Evolutionary conservation across 2,329 filamentous ascomycete genomes (phyloP).

Genomic region (Xylaria sp.): DNA sequence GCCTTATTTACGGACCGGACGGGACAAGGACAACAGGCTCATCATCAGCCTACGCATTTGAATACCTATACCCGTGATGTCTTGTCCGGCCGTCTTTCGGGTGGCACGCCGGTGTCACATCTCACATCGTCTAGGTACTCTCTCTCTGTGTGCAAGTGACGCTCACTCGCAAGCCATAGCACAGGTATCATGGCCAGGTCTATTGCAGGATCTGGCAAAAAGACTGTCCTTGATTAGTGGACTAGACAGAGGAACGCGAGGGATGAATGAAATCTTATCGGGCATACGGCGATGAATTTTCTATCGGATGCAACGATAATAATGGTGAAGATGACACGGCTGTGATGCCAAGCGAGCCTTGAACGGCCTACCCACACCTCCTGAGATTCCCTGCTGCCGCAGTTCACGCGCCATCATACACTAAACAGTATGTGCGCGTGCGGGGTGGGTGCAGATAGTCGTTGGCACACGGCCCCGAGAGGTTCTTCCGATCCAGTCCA

Average conservation of each 20-base stretch:
- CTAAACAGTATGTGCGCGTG: conserved; percentile 25
- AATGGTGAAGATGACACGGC: conserved; percentile 30
- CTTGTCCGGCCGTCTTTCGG: conserved; percentile 14
- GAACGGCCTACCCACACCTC: conserved; percentile 14
- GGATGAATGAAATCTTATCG: background rate
- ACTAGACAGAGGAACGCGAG: background rate
- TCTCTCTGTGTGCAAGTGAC: background rate
- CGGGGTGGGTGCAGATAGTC: conserved; percentile 30
- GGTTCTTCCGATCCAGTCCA: conserved; percentile 6
- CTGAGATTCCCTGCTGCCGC: conserved; percentile 28
- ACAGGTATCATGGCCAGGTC: background rate
- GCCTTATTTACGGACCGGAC: conserved; percentile 3
- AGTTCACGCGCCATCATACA: conserved; percentile 33
- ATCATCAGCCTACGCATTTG: background rate
- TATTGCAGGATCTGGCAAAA: background rate
- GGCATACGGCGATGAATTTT: conserved; percentile 11
- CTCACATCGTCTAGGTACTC: conserved; percentile 7
- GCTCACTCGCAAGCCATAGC: background rate
- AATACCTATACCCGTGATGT: background rate
- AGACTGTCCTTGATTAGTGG: background rate
- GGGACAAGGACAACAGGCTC: background rate
- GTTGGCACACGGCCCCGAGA: conserved; percentile 30
- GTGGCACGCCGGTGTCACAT: conserved; percentile 18
- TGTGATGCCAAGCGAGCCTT: conserved; percentile 27
- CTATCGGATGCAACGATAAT: conserved; percentile 28